phyloP scores from a whole-genome alignment of 2,329 filamentous ascomycete genomes.

The Sarocladium brachiariae region DNA sequence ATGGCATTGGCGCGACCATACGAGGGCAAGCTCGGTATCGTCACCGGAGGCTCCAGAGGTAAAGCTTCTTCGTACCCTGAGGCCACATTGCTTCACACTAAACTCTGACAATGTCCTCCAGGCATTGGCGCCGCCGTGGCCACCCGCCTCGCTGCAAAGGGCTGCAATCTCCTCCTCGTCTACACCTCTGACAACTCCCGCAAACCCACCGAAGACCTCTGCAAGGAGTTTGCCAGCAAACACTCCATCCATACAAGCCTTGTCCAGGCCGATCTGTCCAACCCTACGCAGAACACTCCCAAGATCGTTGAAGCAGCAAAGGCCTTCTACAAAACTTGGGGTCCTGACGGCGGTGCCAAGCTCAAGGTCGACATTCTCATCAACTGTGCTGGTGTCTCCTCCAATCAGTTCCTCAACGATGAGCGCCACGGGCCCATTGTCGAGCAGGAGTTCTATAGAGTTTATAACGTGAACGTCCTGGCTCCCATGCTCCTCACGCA shows the following conservation, averaged over 20 bases:
- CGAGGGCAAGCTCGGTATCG: conserved; percentile 71
- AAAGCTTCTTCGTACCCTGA: conserved; percentile 17
- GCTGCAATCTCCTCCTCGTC: conserved; percentile 51
- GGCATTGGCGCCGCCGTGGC: conserved; percentile 56
- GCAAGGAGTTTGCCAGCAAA: conserved; percentile 34
- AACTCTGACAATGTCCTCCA: conserved; percentile 17
- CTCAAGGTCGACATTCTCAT: conserved; percentile 67
- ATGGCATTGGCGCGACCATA: conserved; percentile 35
- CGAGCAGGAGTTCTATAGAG: conserved; percentile 58
- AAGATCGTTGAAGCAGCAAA: conserved; percentile 22
- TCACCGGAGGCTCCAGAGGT: conserved; percentile 77
- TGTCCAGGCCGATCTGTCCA: conserved; percentile 24
- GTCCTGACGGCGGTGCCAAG: conserved; percentile 6
- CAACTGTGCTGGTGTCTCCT: conserved; percentile 73
- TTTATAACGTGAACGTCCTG: conserved; percentile 75
- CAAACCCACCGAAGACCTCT: conserved; percentile 38
- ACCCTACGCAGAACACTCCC: conserved; percentile 26
- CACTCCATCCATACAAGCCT: conserved; percentile 28
- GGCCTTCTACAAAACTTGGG: conserved; percentile 20
- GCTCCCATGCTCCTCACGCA: conserved; percentile 74
- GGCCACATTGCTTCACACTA: neutral
- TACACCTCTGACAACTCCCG: conserved; percentile 52
- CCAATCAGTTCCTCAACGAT: conserved; percentile 59
- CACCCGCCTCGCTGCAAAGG: conserved; percentile 52
- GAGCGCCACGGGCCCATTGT: conserved; percentile 44